Base-by-base conservation (phyloP, 768 basidiomycete species). In the Gyrodon lividus region DNA sequence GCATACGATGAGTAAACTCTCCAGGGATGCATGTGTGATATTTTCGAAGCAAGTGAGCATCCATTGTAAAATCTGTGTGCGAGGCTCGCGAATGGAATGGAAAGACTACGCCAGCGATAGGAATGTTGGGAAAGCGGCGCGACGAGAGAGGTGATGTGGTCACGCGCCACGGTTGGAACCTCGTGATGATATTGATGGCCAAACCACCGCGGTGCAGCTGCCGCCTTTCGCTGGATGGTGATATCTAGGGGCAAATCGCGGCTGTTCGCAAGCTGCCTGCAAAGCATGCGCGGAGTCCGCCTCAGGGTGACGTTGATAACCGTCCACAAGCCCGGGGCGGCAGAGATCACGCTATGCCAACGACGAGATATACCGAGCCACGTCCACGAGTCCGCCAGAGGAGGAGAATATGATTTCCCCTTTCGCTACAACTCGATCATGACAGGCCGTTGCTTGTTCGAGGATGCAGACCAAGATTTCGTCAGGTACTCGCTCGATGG, bases 301-400 rank as follows among this genome's bases (percentile, higher is more conserved):
- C 40, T 20, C n/a, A 31, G 30, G 5, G 40, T 49, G n/a, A 49
- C 14, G 26, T 41, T 49, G 40, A 49, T 24, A 23, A 33, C 19
- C 13, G 48, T 24, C 48, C 48, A 49, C 40, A 49, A 42, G 22
- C 30, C 42, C 39, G 40, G 22, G 19, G 48, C 41, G 17, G 40
- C 28, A 7, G 39, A 28, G 28, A 49, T 49, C n/a, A 49, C 31
- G 48, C 31, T 42, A 20, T 26, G 19, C 48, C 48, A 49, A 6
- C 40, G 48, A 17, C 20, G 48, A 34, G 39, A 49, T 17, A 49
- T 40, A 14, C 39, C 48, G 5, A 49, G 30, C 48, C 48, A 49
- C n/a, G 40, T 49, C 48, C 48, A 49, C n/a, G 48, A 40, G 16
- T 49, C 48, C 1, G 33, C 40, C 8, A 4, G 35, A 17, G 16